Conservation (phyloP, 2,329 filamentous ascomycete genomes). For the Colletotrichum gigasporum region DNA sequence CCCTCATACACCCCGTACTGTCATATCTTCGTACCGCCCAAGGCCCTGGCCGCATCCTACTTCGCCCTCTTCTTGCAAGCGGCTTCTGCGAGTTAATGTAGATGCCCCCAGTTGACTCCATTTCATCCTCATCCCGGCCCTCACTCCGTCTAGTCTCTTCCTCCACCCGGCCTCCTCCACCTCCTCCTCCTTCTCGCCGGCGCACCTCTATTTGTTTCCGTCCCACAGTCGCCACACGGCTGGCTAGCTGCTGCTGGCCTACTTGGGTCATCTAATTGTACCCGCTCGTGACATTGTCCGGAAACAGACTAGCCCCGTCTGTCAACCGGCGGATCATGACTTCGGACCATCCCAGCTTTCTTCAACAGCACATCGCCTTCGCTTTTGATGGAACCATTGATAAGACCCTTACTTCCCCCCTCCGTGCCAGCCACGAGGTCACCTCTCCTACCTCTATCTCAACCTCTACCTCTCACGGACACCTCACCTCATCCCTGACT, state of each 20-base stretch:
- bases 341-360: constrained; percentile 29
- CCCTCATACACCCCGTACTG: not conserved
- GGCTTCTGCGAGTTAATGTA: constrained; percentile 25
- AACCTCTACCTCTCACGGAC: constrained; percentile 1
- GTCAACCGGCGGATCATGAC: constrained; percentile 34
- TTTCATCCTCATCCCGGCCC: constrained; percentile 20
- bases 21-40: constrained; percentile 2
- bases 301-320: constrained; percentile 33
- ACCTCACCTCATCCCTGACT: constrained; percentile 12
- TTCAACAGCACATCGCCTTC: constrained; percentile 21
- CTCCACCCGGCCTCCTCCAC: constrained; percentile 12
- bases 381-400: constrained; percentile 29
- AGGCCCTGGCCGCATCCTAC: constrained; percentile 18
- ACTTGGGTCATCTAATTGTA: constrained; percentile 25
- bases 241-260: constrained; percentile 22
- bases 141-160: constrained; percentile 6
- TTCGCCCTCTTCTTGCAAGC: constrained; percentile 23
- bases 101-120: constrained; percentile 16
- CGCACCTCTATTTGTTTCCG: constrained; percentile 11
- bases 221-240: constrained; percentile 24
- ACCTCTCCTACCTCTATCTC: constrained; percentile 3
- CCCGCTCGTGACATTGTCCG: constrained; percentile 35
- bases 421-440: not conserved
- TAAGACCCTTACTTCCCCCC: constrained; percentile 25
- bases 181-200: constrained; percentile 11